These are phyloP conservation scores for Brassica hybrid DNA, from an alignment of 441 rosid species.

Conservation along the genomic window DNA sequence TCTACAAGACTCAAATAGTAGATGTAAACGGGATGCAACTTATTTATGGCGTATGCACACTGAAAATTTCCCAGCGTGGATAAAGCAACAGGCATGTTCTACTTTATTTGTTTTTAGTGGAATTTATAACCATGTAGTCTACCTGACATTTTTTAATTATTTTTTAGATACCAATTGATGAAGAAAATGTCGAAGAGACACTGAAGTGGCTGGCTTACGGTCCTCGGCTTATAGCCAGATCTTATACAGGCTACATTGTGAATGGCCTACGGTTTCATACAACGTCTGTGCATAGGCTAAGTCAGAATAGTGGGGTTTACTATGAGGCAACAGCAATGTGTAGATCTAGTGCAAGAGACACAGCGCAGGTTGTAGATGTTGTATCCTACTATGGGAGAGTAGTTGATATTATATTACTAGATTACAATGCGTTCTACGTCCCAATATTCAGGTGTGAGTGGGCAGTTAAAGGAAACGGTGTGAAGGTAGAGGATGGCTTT, in stretches of 20 bases:
- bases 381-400: background rate
- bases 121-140: background rate
- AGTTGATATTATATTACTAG: background rate
- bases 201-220: background rate
- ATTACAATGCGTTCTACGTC: background rate
- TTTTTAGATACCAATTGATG: background rate
- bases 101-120: background rate
- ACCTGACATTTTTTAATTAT: background rate
- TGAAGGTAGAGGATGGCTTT: background rate
- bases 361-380: background rate
- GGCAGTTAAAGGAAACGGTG: background rate
- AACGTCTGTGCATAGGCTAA: background rate
- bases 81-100: background rate
- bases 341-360: background rate
- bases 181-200: background rate
- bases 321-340: background rate
- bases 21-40: background rate
- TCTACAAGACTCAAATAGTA: background rate
- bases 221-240: background rate
- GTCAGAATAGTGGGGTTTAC: background rate
- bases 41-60: conserved; percentile 3
- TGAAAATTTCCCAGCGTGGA: background rate
- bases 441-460: background rate
- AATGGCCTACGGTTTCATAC: background rate
- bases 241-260: background rate